phyloP scores from a whole-genome alignment of 306 rosid genomes.

The Vigna reflexopilosa region DNA sequence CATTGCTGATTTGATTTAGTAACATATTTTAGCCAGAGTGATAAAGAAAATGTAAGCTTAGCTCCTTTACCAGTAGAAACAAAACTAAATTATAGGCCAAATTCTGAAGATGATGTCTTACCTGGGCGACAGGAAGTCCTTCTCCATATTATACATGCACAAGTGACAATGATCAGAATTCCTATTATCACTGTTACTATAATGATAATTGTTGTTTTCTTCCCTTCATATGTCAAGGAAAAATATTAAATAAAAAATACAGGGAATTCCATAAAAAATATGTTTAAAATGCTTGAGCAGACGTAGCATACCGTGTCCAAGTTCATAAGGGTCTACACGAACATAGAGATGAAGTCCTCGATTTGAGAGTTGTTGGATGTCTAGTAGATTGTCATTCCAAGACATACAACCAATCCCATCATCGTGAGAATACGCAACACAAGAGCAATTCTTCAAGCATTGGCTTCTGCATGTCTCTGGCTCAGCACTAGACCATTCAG shows the following conservation, averaged over 20 bases:
- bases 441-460: conserved; percentile 45
- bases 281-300: neutral
- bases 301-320: conserved; percentile 16
- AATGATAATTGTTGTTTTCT: conserved; percentile 20
- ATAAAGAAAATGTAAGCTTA: neutral
- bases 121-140: neutral
- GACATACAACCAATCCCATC: conserved; percentile 29
- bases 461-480: conserved; percentile 10
- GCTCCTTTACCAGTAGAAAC: neutral
- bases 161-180: conserved; percentile 6
- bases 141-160: conserved; percentile 38
- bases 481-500: neutral
- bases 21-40: neutral
- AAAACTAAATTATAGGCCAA: neutral
- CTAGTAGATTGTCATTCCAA: conserved; percentile 3
- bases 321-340: conserved; percentile 27
- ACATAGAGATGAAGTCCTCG: conserved; percentile 37
- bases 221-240: neutral
- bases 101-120: neutral
- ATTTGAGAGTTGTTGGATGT: conserved; percentile 14
- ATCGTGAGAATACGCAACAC: conserved; percentile 31
- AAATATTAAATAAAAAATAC: neutral
- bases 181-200: conserved; percentile 16
- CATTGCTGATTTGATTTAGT: neutral
- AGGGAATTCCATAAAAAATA: neutral